Conservation (phyloP, 2,329 filamentous ascomycete genomes). For the Claviceps capensis region DNA sequence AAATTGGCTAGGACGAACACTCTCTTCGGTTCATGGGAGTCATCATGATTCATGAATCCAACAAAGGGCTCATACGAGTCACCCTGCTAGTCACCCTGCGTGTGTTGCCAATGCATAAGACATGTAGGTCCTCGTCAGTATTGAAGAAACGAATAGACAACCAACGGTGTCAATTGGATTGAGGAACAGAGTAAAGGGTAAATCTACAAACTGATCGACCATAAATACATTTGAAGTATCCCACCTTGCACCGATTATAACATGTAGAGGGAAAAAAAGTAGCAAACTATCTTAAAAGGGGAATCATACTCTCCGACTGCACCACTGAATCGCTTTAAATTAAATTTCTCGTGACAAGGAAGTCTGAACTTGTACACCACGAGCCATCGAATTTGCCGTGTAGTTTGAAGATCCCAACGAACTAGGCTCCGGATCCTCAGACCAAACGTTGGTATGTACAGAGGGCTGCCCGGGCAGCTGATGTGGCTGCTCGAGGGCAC, state of each 20-base stretch:
- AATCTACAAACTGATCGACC: background rate
- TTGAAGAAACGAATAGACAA: no score
- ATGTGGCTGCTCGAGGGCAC: background rate
- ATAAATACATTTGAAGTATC: background rate
- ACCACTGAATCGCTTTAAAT: background rate
- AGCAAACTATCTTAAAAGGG: background rate
- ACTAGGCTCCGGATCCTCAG: constrained; percentile 7
- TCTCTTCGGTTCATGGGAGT: no score
- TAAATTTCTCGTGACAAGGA: constrained; percentile 1
- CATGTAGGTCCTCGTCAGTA: no score
- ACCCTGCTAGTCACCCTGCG: no score
- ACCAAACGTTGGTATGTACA: constrained; percentile 17
- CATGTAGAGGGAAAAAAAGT: background rate
- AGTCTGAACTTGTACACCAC: constrained; percentile 1
- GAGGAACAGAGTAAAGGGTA: background rate
- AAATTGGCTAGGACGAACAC: no score
- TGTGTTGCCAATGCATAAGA: no score
- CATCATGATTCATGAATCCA: no score
- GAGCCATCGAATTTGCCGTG: background rate
- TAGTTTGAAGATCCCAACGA: background rate
- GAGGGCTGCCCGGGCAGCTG: constrained; percentile 5
- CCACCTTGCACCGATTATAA: background rate
- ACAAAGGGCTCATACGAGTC: no score
- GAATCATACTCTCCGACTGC: no score
- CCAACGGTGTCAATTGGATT: background rate